These are phyloP conservation scores for Fomitopsis serialis DNA, from an alignment of 768 basidiomycete genomes.

Conservation along the genomic window DNA sequence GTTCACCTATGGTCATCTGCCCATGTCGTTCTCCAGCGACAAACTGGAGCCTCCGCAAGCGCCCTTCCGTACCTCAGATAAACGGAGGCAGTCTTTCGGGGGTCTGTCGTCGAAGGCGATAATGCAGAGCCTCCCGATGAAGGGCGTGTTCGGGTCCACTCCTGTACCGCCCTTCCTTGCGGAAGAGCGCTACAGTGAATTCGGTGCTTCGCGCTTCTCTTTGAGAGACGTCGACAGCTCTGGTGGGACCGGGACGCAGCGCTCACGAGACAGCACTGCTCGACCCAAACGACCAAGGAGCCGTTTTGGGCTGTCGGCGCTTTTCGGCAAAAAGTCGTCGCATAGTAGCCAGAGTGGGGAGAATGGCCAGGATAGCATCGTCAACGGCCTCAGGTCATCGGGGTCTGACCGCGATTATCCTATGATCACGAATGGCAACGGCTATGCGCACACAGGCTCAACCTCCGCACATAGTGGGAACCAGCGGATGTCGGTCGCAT, in stretches of 20 bases:
- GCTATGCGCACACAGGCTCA: conserved; percentile 41
- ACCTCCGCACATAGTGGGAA: conserved; percentile 42
- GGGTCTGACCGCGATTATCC: conserved; percentile 40
- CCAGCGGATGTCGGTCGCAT: conserved; percentile 57
- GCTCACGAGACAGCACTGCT: background rate
- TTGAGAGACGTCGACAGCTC: conserved; percentile 31
- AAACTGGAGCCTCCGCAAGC: conserved; percentile 59
- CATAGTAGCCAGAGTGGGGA: conserved; percentile 6
- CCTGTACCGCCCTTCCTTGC: conserved; percentile 21
- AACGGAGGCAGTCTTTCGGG: conserved; percentile 71
- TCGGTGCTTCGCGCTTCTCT: conserved; percentile 62
- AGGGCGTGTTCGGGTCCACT: conserved; percentile 9
- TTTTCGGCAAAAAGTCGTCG: conserved; percentile 54
- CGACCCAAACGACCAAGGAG: conserved; percentile 57
- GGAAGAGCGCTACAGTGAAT: conserved; percentile 56
- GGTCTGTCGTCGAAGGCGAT: conserved; percentile 52
- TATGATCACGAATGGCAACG: conserved; percentile 20
- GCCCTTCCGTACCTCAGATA: conserved; percentile 53
- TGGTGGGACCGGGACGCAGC: background rate
- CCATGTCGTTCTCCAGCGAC: conserved; percentile 38
- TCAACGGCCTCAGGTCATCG: conserved; percentile 23
- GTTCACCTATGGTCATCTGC: conserved; percentile 54
- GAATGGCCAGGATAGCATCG: conserved; percentile 8
- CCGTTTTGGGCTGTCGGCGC: conserved; percentile 61
- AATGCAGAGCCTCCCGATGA: conserved; percentile 45